Base-by-base conservation (phyloP, 371 early-diverging fungal genomes). In the Syncephalastrum sp. region DNA sequence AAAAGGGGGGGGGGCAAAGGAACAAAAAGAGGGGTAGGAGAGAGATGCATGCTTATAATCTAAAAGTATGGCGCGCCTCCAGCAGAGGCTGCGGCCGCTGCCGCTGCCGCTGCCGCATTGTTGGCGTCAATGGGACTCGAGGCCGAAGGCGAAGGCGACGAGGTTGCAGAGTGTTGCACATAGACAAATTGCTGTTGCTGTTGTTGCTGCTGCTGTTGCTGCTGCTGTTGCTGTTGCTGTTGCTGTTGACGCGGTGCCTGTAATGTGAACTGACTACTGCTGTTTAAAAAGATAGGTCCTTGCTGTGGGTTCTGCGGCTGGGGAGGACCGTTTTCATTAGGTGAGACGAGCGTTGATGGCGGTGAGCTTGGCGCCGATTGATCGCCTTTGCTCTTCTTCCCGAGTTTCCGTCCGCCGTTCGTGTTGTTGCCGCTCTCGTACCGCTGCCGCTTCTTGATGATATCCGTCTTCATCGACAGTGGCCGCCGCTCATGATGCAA, bases 401-500 rank as follows among this genome's bases (percentile, higher is more conserved):
- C 56, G 5, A 42, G 15, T 46, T 64, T 64, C 4, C 56, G 55
- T 49, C 62, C 57, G 23, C 46, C 42, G 6, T 25, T 24, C 47
- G 50, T 61, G 38, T 41, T 53, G 46, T 48, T 57, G 27, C 75
- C 74, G 50, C 67, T 78, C 64, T 86, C 87, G 47, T 84, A 84
- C 12, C 90, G 84, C 53, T 87, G 86, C 46, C 92, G 81, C 54
- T 91, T 91, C 45, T 87, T 84, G 54, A 92, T 91, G 16, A 92
- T 80, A 52, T 88, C 87, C 5, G 88, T 85, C 64, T 87, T 89
- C 69, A 92, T 81, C 2, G 81, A 75, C 27, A 85, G 70, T 7
- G 90, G 94, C 14, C 94, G 81, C 56, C 84, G 85, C 59, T 85
- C 75, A 60, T 82, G 83, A 69, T 98, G 97, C 19, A 95, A 78